Evolutionary conservation across 2,329 filamentous ascomycete genomes (phyloP).

Genomic region (Fusarium lyarnte): DNA sequence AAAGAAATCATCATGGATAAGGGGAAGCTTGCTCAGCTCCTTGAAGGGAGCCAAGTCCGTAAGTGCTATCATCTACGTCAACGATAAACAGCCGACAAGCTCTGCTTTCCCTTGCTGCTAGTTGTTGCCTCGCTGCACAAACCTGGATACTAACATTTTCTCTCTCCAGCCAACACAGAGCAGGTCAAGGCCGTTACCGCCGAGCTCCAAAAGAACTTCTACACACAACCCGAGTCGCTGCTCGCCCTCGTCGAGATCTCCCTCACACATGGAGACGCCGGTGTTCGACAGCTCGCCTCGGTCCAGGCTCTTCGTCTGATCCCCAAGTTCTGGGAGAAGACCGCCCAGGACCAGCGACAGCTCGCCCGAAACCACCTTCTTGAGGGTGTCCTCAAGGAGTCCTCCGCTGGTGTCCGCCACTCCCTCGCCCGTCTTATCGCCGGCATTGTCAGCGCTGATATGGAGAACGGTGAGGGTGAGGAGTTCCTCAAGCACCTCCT

Average conservation of each 20-base stretch:
- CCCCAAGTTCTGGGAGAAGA: conserved; percentile 83
- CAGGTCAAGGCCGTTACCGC: conserved; percentile 90
- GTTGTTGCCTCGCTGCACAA: not conserved
- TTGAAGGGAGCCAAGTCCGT: conserved; percentile 90
- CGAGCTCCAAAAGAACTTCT: conserved; percentile 92
- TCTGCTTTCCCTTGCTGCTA: conserved; percentile 6
- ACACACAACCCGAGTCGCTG: conserved; percentile 84
- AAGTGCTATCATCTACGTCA: conserved; percentile 53
- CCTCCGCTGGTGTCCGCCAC: conserved; percentile 80
- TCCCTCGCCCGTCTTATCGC: conserved; percentile 89
- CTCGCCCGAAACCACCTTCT: conserved; percentile 85
- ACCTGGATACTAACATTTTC: conserved; percentile 17
- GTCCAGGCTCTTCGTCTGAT: conserved; percentile 89
- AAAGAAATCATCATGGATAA: conserved; percentile 52
- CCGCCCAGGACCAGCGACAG: conserved; percentile 79
- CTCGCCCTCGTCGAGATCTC: conserved; percentile 89
- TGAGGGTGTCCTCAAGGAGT: conserved; percentile 83
- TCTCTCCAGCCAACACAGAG: conserved; percentile 79
- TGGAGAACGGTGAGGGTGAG: conserved; percentile 77
- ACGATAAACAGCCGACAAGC: not conserved
- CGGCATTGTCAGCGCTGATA: conserved; percentile 84
- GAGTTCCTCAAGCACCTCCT: conserved; percentile 83
- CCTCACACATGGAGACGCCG: conserved; percentile 76
- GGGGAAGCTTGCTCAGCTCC: conserved; percentile 84
- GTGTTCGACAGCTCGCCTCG: conserved; percentile 87